Conservation (phyloP, 495 filamentous ascomycete species). For the Xylaria bambusicola region DNA sequence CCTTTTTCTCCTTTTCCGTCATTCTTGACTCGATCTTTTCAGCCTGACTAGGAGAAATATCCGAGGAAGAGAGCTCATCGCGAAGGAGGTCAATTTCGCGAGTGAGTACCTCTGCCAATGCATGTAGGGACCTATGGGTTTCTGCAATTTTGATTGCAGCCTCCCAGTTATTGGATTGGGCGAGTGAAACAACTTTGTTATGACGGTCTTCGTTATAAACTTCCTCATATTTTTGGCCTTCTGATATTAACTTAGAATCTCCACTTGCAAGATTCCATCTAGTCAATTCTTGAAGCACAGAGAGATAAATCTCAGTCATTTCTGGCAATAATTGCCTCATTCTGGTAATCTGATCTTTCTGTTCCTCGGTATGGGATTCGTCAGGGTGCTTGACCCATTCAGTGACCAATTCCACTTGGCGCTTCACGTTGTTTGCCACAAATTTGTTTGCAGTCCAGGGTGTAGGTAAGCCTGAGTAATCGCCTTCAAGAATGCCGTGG, state of each 20-base stretch:
- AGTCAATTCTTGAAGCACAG: slow-evolving; percentile 43
- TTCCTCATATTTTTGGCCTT: slow-evolving; percentile 39
- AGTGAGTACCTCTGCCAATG: slow-evolving; percentile 62
- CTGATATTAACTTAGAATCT: slow-evolving; percentile 33
- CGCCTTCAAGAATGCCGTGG: slow-evolving; percentile 64
- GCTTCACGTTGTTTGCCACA: slow-evolving; percentile 55
- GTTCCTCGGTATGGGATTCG: slow-evolving; percentile 19
- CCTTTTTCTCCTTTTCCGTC: slow-evolving; percentile 38
- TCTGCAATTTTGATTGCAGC: slow-evolving; percentile 74
- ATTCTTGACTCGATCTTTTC: slow-evolving; percentile 32
- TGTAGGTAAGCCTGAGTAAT: slow-evolving; percentile 66
- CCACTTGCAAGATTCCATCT: slow-evolving; percentile 41
- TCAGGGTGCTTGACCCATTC: slow-evolving; percentile 37
- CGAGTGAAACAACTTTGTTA: slow-evolving; percentile 52
- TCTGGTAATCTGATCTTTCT: slow-evolving; percentile 31
- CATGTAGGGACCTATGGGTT: slow-evolving; percentile 67
- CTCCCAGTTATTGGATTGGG: slow-evolving; percentile 66
- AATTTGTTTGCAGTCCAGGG: slow-evolving; percentile 78
- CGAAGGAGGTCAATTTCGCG: slow-evolving; percentile 41
- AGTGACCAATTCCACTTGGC: slow-evolving; percentile 53
- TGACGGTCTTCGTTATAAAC: slow-evolving; percentile 42
- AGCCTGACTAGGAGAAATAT: slow-evolving; percentile 23
- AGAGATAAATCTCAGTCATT: slow-evolving; percentile 49
- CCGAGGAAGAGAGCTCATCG: slow-evolving; percentile 23
- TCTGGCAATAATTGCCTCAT: slow-evolving; percentile 42